These are phyloP conservation scores for Apiospora pterosperma DNA, from an alignment of 2,329 filamentous ascomycete species.

Conservation along the genomic window DNA sequence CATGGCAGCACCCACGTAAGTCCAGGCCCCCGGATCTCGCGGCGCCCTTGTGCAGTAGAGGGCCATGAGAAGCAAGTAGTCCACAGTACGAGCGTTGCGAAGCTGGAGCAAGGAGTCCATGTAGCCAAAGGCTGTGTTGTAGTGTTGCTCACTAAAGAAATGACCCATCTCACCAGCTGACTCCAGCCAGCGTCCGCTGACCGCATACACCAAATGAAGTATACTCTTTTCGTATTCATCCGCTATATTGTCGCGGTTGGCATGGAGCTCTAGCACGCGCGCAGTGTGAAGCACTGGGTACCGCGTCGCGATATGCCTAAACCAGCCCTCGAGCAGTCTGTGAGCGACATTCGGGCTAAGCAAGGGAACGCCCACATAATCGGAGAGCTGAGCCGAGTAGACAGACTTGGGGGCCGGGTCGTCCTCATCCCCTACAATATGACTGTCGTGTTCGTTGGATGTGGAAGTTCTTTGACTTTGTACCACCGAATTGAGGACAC, in stretches of 20 bases:
- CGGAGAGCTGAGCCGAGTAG: slow-evolving; percentile 18
- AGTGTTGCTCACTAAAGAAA: slow-evolving; percentile 28
- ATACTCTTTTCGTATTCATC: slow-evolving; percentile 24
- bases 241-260: slow-evolving; percentile 20
- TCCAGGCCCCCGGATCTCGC: slow-evolving; percentile 26
- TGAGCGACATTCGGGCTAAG: slow-evolving; percentile 21
- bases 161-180: slow-evolving; percentile 27
- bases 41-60: slow-evolving; percentile 28
- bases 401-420: slow-evolving; percentile 27
- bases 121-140: slow-evolving; percentile 23
- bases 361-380: slow-evolving; percentile 22
- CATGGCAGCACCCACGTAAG: slow-evolving; percentile 25
- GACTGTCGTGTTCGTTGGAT: not conserved
- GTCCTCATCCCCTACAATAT: slow-evolving; percentile 12
- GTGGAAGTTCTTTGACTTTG: slow-evolving; percentile 19
- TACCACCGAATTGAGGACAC: slow-evolving; percentile 27
- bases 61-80: slow-evolving; percentile 27
- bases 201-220: slow-evolving; percentile 24
- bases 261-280: slow-evolving; percentile 22
- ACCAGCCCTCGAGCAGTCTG: slow-evolving; percentile 25
- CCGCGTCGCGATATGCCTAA: slow-evolving; percentile 26
- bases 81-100: slow-evolving; percentile 23
- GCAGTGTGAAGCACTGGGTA: slow-evolving; percentile 23
- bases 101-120: slow-evolving; percentile 23
- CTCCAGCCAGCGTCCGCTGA: slow-evolving; percentile 27